Percentiles rank a stretch among this genome's conserved stretches.
Conservation (phyloP, 202 grass and related monocot species). For the Zizania palustris region DNA sequence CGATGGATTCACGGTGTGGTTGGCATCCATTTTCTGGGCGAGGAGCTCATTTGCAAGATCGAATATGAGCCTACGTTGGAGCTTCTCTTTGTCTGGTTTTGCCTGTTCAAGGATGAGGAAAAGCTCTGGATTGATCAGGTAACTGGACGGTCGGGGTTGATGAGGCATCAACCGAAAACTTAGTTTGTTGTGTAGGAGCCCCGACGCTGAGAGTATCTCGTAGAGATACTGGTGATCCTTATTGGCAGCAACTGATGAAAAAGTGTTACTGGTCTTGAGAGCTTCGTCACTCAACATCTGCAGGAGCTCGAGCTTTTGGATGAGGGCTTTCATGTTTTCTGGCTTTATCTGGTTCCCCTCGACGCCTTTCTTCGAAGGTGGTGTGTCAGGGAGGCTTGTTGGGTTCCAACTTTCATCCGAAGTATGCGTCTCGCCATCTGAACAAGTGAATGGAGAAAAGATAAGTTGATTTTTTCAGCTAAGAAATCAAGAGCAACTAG, state of each 20-base stretch:
- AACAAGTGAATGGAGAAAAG: constrained; percentile 24
- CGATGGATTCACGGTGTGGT: background rate
- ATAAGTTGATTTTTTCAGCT: constrained; percentile 20
- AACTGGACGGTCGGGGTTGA: constrained; percentile 16
- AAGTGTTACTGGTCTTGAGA: constrained; percentile 17
- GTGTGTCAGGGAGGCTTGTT: constrained; percentile 45
- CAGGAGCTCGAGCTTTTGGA: constrained; percentile 57
- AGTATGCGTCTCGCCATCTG: constrained; percentile 55
- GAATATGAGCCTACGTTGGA: constrained; percentile 63
- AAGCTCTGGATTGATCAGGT: constrained; percentile 54
- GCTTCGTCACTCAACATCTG: constrained; percentile 51
- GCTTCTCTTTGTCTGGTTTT: constrained; percentile 46
- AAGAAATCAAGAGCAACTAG: constrained; percentile 28
- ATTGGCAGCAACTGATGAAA: constrained; percentile 35
- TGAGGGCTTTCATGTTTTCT: constrained; percentile 51
- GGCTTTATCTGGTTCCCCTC: constrained; percentile 45
- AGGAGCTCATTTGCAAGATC: constrained; percentile 69
- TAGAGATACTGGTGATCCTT: constrained; percentile 54
- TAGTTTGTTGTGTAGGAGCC: constrained; percentile 52
- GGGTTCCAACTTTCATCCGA: constrained; percentile 53
- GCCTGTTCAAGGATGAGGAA: constrained; percentile 70
- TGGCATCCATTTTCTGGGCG: constrained; percentile 45
- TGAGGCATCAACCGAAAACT: background rate
- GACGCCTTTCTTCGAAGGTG: constrained; percentile 36
- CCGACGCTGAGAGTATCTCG: constrained; percentile 59